Evolutionary conservation across 495 filamentous ascomycete genomes (phyloP), one percentile per base, ranked within the genome.

Genomic region (Tuber umbilicatum): DNA sequence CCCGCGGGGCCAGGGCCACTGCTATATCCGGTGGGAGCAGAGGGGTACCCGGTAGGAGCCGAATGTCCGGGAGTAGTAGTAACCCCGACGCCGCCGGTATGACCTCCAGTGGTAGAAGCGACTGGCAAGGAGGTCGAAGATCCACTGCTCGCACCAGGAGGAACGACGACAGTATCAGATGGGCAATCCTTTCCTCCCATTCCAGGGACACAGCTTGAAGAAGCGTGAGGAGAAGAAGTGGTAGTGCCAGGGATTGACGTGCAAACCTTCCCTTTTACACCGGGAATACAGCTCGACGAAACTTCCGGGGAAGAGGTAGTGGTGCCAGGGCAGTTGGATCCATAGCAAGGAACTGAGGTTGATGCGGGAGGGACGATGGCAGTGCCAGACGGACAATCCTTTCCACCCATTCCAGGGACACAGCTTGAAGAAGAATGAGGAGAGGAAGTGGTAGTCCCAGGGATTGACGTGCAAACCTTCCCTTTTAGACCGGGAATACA

Each of bases 1-100:
- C 78, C 82, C 85, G 84, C 50, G 23, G 72, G 55, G 39, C 41
- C 31, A 19, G 47, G 40, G 10, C 72, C 70, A 55, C 64, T 79
- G 4, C 60, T 50, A 31, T 69, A 68, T 23, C 4, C 73, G 40
- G 39, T 37, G 67, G 77, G 69, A 10, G 77, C 76, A 71, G 72
- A 73, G 68, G 35, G 70, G 40, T 67, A 75, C 14, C 40, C 69
- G 41, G 79, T 75, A 68, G 69, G 45, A 70, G 69, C 75, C 67
- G 64, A 47, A 27, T 60, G 3, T 16, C 14, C 60, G 1, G 60
- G 39, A 70, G 55, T 43, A 19, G 72, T 74, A 35, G 47, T 67
- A 37, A n/a, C n/a, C n/a, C 47, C 73, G 9, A 69, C 50, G 19
- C 40, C 73, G 60, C 73, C 55, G 72, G 73, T 70, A 70, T 73